Conservation (phyloP, 2,329 filamentous ascomycete genomes). For the Cladosporium sp. region DNA sequence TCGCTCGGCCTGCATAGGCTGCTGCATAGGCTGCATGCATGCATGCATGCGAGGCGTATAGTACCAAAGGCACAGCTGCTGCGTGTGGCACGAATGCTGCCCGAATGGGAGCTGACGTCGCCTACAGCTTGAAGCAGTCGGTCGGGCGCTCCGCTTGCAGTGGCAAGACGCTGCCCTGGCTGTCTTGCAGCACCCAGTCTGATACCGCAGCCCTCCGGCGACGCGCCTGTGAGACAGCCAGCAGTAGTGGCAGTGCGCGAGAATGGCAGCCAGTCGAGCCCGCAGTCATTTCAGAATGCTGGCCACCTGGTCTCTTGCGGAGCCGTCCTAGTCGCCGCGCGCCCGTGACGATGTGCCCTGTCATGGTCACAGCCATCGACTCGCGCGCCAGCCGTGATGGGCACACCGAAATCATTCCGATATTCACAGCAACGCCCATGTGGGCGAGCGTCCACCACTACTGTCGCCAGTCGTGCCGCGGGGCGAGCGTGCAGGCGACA, state of each 20-base stretch:
- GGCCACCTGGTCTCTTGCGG: not conserved
- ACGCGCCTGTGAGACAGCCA: not conserved
- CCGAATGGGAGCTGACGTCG: constrained; percentile 3
- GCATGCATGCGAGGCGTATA: constrained; percentile 8
- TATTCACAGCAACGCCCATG: not conserved
- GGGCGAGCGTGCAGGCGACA: not conserved
- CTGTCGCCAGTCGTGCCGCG: not conserved
- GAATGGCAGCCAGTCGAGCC: not conserved
- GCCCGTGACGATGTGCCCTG: constrained; percentile 3
- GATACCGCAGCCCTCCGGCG: not conserved
- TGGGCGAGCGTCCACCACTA: not conserved
- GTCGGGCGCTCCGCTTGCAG: not conserved
- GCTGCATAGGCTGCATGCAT: not conserved
- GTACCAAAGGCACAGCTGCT: not conserved
- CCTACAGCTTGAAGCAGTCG: not conserved
- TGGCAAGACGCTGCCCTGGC: not conserved
- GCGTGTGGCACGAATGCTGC: constrained; percentile 8
- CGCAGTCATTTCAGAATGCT: not conserved
- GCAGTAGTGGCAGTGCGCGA: not conserved
- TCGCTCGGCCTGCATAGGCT: not conserved
- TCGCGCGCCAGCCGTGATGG: constrained; percentile 4
- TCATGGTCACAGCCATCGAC: constrained; percentile 10
- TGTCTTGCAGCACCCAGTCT: not conserved
- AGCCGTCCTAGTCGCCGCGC: not conserved
- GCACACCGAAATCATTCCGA: constrained; percentile 8